Percentiles rank a stretch among this genome's conserved stretches.
These are phyloP conservation scores for Cryptococcus neoformans DNA, from an alignment of 1,284 basidiomycete genomes.

Conservation along the genomic window DNA sequence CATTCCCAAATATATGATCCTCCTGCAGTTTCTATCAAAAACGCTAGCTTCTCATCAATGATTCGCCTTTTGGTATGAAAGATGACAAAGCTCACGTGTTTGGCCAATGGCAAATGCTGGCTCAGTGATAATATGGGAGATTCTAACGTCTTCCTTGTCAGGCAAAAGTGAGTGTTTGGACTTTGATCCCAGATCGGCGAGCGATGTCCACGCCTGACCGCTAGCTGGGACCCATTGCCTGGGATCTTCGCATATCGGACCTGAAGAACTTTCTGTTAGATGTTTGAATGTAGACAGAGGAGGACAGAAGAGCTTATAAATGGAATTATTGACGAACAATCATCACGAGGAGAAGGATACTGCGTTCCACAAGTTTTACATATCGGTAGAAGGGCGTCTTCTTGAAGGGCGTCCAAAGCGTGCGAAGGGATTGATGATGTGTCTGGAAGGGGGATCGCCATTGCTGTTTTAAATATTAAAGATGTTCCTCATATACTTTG, in stretches of 20 bases:
- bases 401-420: slow-evolving; percentile 26
- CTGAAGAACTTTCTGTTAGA: slow-evolving; percentile 5
- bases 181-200: slow-evolving; percentile 20
- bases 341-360: slow-evolving; percentile 20
- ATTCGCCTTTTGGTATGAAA: neutral
- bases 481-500: neutral
- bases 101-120: slow-evolving; percentile 44
- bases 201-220: slow-evolving; percentile 43
- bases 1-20: slow-evolving; percentile 49
- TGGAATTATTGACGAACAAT: slow-evolving; percentile 23
- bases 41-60: slow-evolving; percentile 21
- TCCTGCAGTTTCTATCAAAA: slow-evolving; percentile 37
- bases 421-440: slow-evolving; percentile 12
- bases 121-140: slow-evolving; percentile 34
- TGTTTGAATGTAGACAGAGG: neutral
- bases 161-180: slow-evolving; percentile 26
- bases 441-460: slow-evolving; percentile 1
- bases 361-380: slow-evolving; percentile 47
- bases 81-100: slow-evolving; percentile 30
- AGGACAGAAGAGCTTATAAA: neutral
- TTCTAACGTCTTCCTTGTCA: slow-evolving; percentile 38
- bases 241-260: slow-evolving; percentile 37
- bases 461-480: neutral
- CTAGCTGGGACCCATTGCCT: slow-evolving; percentile 40
- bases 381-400: slow-evolving; percentile 38